Conservation (phyloP, 306 rosid species). For the Erythrophleum fordii region DNA sequence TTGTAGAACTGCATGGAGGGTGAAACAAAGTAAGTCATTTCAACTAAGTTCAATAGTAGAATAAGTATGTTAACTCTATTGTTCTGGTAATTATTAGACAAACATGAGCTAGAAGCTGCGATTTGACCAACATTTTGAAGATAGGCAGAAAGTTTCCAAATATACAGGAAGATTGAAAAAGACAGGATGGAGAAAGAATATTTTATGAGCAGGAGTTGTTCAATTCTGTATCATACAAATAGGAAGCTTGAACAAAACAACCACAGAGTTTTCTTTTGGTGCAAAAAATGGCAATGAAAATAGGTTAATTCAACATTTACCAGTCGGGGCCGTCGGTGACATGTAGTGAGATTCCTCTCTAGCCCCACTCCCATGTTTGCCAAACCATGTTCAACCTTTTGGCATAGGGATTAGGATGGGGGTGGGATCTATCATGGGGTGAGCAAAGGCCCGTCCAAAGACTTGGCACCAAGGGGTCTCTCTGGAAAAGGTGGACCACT, state of each 20-base stretch:
- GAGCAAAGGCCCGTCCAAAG: neutral
- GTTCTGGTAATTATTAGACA: neutral
- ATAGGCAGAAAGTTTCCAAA: neutral
- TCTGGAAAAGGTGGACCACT: neutral
- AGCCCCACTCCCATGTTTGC: neutral
- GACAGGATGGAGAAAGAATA: neutral
- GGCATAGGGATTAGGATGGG: neutral
- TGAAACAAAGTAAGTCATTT: neutral
- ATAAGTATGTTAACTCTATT: neutral
- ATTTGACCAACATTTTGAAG: neutral
- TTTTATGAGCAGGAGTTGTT: neutral
- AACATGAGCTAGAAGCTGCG: neutral
- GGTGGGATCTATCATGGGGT: neutral
- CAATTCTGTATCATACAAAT: neutral
- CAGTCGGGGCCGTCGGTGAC: neutral
- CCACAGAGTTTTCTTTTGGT: neutral
- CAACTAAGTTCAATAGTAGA: constrained; percentile 1
- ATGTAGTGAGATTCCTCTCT: neutral
- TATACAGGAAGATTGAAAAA: neutral
- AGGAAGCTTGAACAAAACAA: neutral
- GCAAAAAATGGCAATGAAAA: neutral
- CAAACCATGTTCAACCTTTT: neutral
- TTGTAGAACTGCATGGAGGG: constrained; percentile 77
- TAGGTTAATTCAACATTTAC: neutral
- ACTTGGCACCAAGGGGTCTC: neutral